Evolutionary conservation across 768 basidiomycete species (phyloP).

Genomic region (Tremella fuciformis): DNA sequence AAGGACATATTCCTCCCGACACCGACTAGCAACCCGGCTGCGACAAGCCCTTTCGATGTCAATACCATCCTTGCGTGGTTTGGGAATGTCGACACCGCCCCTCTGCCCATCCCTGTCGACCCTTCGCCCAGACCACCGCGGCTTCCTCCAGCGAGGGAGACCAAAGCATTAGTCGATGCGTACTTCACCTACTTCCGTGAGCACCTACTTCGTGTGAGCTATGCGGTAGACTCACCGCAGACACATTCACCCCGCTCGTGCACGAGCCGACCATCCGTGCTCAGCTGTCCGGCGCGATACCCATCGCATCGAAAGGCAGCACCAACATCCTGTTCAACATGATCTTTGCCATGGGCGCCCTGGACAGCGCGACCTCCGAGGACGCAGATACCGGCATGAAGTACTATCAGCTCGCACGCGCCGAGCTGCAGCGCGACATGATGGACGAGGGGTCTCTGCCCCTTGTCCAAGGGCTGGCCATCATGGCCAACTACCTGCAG

Average conservation of each 20-base stretch:
- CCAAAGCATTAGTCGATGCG: conserved; percentile 19
- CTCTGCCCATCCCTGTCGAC: neutral
- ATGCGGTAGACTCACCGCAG: neutral
- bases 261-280: conserved; percentile 29
- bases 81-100: neutral
- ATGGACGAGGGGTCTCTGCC: conserved; percentile 20
- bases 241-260: conserved; percentile 23
- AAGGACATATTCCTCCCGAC: neutral
- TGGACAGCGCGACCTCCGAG: conserved; percentile 12
- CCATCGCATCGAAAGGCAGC: conserved; percentile 12
- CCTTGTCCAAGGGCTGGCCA: conserved; percentile 25
- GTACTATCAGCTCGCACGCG: conserved; percentile 22
- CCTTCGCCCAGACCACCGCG: neutral
- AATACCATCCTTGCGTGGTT: neutral
- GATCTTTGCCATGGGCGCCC: conserved; percentile 33
- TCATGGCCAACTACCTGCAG: conserved; percentile 32
- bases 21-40: neutral
- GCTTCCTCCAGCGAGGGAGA: conserved; percentile 19
- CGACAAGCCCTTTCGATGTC: neutral
- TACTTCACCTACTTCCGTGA: conserved; percentile 30
- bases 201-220: conserved; percentile 6
- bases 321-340: conserved; percentile 14
- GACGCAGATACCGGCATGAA: conserved; percentile 10
- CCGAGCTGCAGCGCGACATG: conserved; percentile 10
- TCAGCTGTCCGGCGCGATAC: conserved; percentile 16